A percentile compares a stretch with the other conserved stretches of the same genome.
These are phyloP conservation scores for Verbena officinalis DNA, from an alignment of 257 asterid species.

Conservation along the genomic window DNA sequence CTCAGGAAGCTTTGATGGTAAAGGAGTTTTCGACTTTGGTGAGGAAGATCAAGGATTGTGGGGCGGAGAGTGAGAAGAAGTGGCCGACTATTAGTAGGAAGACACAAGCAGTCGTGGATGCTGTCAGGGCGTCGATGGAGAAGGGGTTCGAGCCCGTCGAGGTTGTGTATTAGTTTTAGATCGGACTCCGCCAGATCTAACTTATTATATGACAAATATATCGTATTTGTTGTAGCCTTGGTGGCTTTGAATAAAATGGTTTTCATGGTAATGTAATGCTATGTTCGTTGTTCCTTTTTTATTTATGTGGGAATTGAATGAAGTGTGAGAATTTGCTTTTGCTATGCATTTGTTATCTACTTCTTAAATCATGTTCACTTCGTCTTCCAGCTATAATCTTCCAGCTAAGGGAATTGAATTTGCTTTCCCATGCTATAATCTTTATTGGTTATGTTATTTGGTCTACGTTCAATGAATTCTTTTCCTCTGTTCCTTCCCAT, in stretches of 20 bases:
- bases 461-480: too few species aligned
- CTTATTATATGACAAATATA: too few species aligned
- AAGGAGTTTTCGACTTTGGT: constrained; percentile 64
- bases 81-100: constrained; percentile 68
- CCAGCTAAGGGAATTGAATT: too few species aligned
- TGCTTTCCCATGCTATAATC: too few species aligned
- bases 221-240: too few species aligned
- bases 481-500: too few species aligned
- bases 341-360: too few species aligned
- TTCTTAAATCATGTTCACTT: too few species aligned
- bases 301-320: background rate
- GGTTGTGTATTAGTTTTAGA: constrained; percentile 22
- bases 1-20: constrained; percentile 77
- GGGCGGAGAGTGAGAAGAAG: constrained; percentile 47
- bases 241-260: background rate
- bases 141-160: constrained; percentile 54
- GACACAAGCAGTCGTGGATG: constrained; percentile 69
- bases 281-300: background rate
- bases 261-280: background rate
- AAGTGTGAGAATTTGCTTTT: too few species aligned
- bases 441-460: too few species aligned
- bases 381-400: too few species aligned
- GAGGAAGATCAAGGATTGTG: constrained; percentile 33
- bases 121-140: constrained; percentile 64
- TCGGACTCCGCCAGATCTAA: too few species aligned